These are phyloP conservation scores for Sporisorium exsertum DNA, from an alignment of 1,284 basidiomycete species.

Conservation along the genomic window DNA sequence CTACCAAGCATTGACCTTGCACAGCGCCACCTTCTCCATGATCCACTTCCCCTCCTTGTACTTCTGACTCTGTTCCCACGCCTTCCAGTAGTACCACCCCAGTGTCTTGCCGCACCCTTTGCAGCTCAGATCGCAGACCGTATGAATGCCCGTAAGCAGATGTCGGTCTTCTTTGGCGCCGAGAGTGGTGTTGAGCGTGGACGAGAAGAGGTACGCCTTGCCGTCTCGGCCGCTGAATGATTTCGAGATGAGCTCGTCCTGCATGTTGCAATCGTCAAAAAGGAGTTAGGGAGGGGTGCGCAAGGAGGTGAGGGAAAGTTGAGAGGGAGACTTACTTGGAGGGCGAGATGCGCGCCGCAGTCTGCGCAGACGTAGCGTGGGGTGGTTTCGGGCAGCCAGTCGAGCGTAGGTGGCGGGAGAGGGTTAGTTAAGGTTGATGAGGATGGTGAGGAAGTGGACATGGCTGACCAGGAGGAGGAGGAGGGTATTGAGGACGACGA, in stretches of 20 bases:
- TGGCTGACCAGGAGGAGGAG: background rate
- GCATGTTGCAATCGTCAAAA: background rate
- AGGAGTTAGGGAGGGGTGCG: background rate
- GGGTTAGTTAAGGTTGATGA: background rate
- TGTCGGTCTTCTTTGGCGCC: constrained; percentile 81
- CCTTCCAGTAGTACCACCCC: constrained; percentile 87
- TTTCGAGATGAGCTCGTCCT: constrained; percentile 87
- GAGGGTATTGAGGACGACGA: background rate
- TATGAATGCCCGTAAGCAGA: constrained; percentile 83
- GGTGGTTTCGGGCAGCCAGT: constrained; percentile 18
- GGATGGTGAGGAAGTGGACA: background rate
- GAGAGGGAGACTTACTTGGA: constrained; percentile 39
- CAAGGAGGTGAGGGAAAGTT: background rate
- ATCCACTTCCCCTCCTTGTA: constrained; percentile 85
- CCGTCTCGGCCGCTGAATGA: constrained; percentile 86
- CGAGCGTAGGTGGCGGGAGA: constrained; percentile 10
- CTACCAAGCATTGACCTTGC: constrained; percentile 83
- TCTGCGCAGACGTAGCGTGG: constrained; percentile 60
- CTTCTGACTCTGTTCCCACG: constrained; percentile 81
- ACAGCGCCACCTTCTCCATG: constrained; percentile 81
- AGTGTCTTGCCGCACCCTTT: constrained; percentile 80
- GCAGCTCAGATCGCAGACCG: constrained; percentile 81
- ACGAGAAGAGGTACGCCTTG: constrained; percentile 83
- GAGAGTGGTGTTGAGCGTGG: constrained; percentile 79
- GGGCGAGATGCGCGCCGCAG: constrained; percentile 60